Conservation (phyloP, 371 early-diverging fungal species). For the Syncephalastrum racemosum region DNA sequence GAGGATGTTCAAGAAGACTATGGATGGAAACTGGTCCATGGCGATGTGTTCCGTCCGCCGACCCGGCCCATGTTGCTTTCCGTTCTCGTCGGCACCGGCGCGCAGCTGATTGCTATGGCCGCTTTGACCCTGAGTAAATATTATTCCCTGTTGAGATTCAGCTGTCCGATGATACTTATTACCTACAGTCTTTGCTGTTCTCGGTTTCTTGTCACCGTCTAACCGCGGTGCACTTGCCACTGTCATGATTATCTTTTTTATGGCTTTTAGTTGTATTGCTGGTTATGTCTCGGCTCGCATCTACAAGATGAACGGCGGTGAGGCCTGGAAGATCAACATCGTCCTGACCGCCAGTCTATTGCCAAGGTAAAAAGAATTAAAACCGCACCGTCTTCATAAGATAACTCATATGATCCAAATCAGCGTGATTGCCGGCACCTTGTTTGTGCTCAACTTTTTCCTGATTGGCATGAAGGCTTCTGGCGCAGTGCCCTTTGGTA, state of each 20-base stretch:
- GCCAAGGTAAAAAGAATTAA: conserved; percentile 66
- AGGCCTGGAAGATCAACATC: conserved; percentile 82
- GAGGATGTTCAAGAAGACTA: conserved; percentile 90
- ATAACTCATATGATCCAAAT: conserved; percentile 8
- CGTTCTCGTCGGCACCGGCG: conserved; percentile 89
- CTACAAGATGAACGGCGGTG: conserved; percentile 95
- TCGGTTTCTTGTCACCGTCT: conserved; percentile 95
- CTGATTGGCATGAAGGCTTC: conserved; percentile 85
- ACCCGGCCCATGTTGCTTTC: conserved; percentile 75
- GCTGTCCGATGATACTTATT: neutral
- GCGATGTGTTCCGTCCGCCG: conserved; percentile 92
- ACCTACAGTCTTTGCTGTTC: conserved; percentile 80
- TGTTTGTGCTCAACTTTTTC: conserved; percentile 88
- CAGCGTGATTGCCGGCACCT: conserved; percentile 64
- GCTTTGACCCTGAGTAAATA: conserved; percentile 63
- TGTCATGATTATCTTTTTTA: conserved; percentile 87
- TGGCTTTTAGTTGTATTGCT: conserved; percentile 81
- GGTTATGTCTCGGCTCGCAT: conserved; percentile 88
- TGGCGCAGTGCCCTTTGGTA: conserved; percentile 91
- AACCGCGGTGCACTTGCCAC: conserved; percentile 92
- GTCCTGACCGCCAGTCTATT: conserved; percentile 82
- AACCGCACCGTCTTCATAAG: conserved; percentile 3
- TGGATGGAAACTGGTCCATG: conserved; percentile 94
- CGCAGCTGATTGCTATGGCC: conserved; percentile 88
- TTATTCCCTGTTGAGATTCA: neutral